Evolutionary conservation across 106 monocot genomes (phyloP).

Genomic region (Dioscorea alata): DNA sequence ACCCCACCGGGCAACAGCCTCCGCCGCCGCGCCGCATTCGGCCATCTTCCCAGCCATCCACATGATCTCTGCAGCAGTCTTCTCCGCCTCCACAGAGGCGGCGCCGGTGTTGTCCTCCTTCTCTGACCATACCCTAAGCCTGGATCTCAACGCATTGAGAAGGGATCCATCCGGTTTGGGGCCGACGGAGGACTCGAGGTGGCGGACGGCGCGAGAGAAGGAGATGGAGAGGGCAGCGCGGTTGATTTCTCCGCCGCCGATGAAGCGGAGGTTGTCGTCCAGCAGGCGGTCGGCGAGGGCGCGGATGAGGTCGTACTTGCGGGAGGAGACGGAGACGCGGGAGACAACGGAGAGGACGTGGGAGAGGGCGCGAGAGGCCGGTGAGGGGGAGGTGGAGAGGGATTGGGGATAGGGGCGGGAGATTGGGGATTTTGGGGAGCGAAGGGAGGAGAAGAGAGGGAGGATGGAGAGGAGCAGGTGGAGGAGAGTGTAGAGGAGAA

Average conservation of each 20-base stretch:
- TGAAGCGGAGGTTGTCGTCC: constrained; percentile 39
- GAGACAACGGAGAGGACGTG: constrained; percentile 45
- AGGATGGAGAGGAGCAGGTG: constrained; percentile 4
- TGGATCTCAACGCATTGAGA: neutral
- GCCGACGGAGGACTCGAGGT: constrained; percentile 32
- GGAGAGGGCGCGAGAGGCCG: constrained; percentile 37
- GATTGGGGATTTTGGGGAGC: neutral
- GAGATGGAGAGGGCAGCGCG: constrained; percentile 24
- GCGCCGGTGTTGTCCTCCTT: constrained; percentile 9
- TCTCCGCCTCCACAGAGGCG: constrained; percentile 30
- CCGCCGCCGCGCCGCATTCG: constrained; percentile 41
- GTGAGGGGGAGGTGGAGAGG: neutral
- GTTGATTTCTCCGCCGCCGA: constrained; percentile 19
- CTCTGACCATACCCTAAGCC: constrained; percentile 6
- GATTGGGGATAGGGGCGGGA: neutral
- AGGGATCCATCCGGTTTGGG: constrained; percentile 19
- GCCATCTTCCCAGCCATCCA: constrained; percentile 78
- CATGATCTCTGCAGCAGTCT: constrained; percentile 65
- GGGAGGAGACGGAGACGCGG: constrained; percentile 48
- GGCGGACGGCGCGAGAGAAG: constrained; percentile 33
- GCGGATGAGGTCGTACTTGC: constrained; percentile 51
- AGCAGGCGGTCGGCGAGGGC: constrained; percentile 67
- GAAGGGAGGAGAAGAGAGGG: neutral
- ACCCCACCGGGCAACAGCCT: constrained; percentile 53
- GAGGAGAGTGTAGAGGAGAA: constrained; percentile 10